Evolutionary conservation across 179 eudicot species (phyloP).

Genomic region (Actinidia arguta): DNA sequence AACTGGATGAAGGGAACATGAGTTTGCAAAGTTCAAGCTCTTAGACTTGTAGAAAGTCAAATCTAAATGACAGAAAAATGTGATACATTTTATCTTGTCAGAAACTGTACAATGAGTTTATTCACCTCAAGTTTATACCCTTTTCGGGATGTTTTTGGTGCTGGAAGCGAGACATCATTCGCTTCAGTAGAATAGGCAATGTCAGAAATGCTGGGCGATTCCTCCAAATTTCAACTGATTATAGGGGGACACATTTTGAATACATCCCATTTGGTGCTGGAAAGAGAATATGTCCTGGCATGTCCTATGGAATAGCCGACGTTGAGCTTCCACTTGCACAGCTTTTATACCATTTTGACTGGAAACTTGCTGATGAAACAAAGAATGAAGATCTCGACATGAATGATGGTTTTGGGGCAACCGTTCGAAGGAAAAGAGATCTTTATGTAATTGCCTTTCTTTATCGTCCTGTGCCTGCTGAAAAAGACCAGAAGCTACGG

Average conservation of each 20-base stretch:
- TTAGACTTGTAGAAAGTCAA: too few relatives aligned
- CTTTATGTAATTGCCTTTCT: neutral
- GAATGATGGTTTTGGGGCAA: conserved; percentile 18
- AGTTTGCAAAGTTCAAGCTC: too few relatives aligned
- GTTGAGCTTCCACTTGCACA: conserved; percentile 28
- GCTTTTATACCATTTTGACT: conserved; percentile 30
- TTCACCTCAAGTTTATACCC: neutral
- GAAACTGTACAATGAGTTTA: neutral
- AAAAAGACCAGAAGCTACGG: neutral
- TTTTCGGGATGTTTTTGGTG: conserved; percentile 31
- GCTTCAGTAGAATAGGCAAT: conserved; percentile 32
- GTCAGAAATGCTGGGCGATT: conserved; percentile 39
- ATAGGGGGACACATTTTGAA: conserved; percentile 26
- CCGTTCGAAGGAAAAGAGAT: conserved; percentile 20
- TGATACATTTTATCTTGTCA: too few relatives aligned
- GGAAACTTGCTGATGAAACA: conserved; percentile 24
- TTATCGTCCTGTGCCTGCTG: neutral
- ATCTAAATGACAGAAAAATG: too few relatives aligned
- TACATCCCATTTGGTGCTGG: conserved; percentile 41
- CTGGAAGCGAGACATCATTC: conserved; percentile 34
- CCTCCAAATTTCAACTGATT: conserved; percentile 21
- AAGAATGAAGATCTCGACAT: conserved; percentile 26
- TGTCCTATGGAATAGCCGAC: conserved; percentile 14
- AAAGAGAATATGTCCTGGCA: conserved; percentile 28
- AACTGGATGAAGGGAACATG: too few relatives aligned